These are phyloP conservation scores for Didymella segeticola DNA, from an alignment of 2,329 filamentous ascomycete genomes.

Conservation along the genomic window DNA sequence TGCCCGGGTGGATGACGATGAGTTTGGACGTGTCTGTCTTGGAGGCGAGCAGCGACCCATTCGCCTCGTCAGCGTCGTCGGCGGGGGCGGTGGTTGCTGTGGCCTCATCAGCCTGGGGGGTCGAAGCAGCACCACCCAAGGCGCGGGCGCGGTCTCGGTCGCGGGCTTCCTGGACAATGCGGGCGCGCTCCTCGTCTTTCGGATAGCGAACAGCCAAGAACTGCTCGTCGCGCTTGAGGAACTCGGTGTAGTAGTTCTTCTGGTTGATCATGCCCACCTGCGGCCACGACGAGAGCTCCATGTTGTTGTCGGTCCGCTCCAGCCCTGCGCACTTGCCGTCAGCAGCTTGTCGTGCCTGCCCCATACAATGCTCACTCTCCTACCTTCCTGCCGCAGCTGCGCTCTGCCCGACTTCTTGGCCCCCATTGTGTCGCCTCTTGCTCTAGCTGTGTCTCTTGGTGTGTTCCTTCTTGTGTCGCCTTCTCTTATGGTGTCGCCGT, in stretches of 20 bases:
- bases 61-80: conserved; percentile 43
- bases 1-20: conserved; percentile 93
- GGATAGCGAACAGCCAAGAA: conserved; percentile 87
- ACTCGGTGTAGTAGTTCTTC: conserved; percentile 96
- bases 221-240: conserved; percentile 97
- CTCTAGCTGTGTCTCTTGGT: conserved; percentile 6
- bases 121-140: too few relatives aligned
- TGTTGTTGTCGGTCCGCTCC: conserved; percentile 96
- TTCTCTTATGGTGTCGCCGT: too few relatives aligned
- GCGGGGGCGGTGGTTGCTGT: too few relatives aligned
- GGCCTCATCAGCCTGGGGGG: conserved; percentile 53
- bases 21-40: conserved; percentile 80
- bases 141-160: conserved; percentile 87
- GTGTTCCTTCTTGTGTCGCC: too few relatives aligned
- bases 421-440: conserved; percentile 64
- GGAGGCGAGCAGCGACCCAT: conserved; percentile 32
- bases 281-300: conserved; percentile 94
- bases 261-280: conserved; percentile 94
- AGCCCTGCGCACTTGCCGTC: conserved; percentile 66
- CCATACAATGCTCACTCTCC: too few relatives aligned
- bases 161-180: conserved; percentile 83
- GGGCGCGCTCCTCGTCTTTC: conserved; percentile 83
- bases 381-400: conserved; percentile 66
- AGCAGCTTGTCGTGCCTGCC: conserved; percentile 17
- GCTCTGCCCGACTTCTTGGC: conserved; percentile 71